Base-by-base conservation (phyloP, 306 rosid species). In the Cercis canadensis region DNA sequence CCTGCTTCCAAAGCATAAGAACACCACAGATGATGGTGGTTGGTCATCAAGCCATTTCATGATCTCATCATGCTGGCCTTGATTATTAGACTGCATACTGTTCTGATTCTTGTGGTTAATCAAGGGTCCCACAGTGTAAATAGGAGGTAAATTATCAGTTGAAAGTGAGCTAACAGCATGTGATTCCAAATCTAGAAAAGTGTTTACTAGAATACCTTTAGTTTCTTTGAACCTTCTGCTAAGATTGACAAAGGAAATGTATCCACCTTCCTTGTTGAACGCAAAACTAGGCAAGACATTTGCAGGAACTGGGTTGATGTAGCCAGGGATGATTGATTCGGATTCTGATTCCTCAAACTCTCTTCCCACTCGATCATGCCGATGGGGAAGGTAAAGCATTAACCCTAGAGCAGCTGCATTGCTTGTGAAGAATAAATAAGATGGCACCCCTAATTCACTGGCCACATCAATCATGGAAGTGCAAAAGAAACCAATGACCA, bases 21-120 rank as follows among this genome's bases (percentile, higher is more conserved):
- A 24, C 29, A 24, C 29, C 29, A 24, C 29, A 24, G 29, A 24
- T 1, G 29, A 24, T 3, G 1, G 2, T 24, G 2, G 70, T 55
- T 85, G 84, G n/a, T 29, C 66, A 10, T 85, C 84, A 6, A 85
- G 82, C 86, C 86, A 85, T 36, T 14, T 51, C 66, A 62, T 32
- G 57, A 85, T 55, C 14, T 37, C 10, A 13, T 55, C 70, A 32
- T 39, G 65, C 32, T 65, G 19, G 21, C 10, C 16, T 32, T 29
- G 1, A 53, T 61, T 5, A 19, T 24, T 24, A 24, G 29, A 24
- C 29, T 24, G 29, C 29, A 24, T 24, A 24, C 15, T 16, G 29
- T 8, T 16, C 60, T 57, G 1, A 5, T 17, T 69, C 7, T 57
- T 44, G 32, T 11, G 58, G 54, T 75, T 66, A 4, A 82, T 56